Percentiles rank a stretch among this genome's conserved stretches.
phyloP scores from a whole-genome alignment of 495 filamentous ascomycete species.

The Entonaema liquescens region DNA sequence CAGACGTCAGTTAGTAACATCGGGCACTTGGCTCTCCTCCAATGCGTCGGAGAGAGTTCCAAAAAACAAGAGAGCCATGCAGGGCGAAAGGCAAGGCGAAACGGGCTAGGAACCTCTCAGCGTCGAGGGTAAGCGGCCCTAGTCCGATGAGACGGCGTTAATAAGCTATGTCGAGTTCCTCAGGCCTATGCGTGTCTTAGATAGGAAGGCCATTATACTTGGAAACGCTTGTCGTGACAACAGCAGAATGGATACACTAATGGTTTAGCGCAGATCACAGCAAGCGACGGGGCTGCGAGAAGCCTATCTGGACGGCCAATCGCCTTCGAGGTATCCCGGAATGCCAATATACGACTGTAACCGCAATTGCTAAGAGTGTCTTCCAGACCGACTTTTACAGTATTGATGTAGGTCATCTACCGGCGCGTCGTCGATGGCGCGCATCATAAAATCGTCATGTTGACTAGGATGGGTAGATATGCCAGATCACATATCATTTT shows the following conservation, averaged over 20 bases:
- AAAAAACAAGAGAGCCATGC: constrained; percentile 12
- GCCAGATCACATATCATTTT: constrained; percentile 37
- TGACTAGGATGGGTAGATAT: constrained; percentile 20
- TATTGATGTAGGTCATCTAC: constrained; percentile 22
- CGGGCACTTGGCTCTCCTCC: constrained; percentile 3
- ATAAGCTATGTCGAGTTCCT: constrained; percentile 35
- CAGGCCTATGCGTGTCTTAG: constrained; percentile 34
- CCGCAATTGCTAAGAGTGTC: constrained; percentile 12
- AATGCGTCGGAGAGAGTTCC: constrained; percentile 21
- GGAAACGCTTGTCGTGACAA: constrained; percentile 23
- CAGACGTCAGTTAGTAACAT: constrained; percentile 18
- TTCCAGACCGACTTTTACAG: constrained; percentile 37
- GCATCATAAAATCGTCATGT: constrained; percentile 32
- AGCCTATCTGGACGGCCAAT: constrained; percentile 40
- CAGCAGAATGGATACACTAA: constrained; percentile 30
- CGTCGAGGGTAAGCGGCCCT: constrained; percentile 38
- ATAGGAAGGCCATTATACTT: constrained; percentile 20
- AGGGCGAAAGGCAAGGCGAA: constrained; percentile 26
- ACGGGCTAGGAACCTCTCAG: constrained; percentile 26
- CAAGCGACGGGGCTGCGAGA: constrained; percentile 39
- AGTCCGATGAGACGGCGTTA: constrained; percentile 18
- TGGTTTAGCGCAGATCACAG: constrained; percentile 35
- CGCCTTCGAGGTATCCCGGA: constrained; percentile 27
- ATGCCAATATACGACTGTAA: constrained; percentile 26
- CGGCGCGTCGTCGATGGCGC: constrained; percentile 24